Percentiles rank a stretch among this genome's conserved stretches.
These are phyloP conservation scores for Tranzscheliella williamsii DNA, from an alignment of 1,284 basidiomycete species.

Conservation along the genomic window DNA sequence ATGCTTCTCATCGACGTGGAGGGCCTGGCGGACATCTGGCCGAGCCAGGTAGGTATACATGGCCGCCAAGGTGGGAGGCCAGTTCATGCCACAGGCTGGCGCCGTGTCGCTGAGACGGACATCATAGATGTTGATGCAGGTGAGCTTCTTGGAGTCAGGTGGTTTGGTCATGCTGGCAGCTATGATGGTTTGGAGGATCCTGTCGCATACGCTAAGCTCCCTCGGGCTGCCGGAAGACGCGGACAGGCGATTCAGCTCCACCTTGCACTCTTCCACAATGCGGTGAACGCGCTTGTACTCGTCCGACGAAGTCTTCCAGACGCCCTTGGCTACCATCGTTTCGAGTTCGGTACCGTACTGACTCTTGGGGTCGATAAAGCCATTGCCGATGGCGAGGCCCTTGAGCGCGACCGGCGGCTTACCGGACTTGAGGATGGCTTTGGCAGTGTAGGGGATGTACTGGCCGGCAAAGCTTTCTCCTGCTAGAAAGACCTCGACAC, in stretches of 20 bases:
- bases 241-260: slow-evolving; percentile 62
- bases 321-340: slow-evolving; percentile 77
- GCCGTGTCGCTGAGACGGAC: slow-evolving; percentile 79
- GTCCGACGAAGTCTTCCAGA: slow-evolving; percentile 77
- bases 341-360: slow-evolving; percentile 92
- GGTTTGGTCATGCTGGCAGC: slow-evolving; percentile 63
- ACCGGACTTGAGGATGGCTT: slow-evolving; percentile 74
- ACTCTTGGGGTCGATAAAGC: slow-evolving; percentile 86
- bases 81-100: slow-evolving; percentile 97
- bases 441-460: slow-evolving; percentile 66
- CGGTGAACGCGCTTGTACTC: slow-evolving; percentile 52
- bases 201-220: slow-evolving; percentile 70
- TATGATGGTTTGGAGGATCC: slow-evolving; percentile 70
- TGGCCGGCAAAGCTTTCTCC: slow-evolving; percentile 40
- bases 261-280: slow-evolving; percentile 71
- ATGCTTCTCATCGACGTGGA: slow-evolving; percentile 72
- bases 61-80: slow-evolving; percentile 85
- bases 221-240: slow-evolving; percentile 65
- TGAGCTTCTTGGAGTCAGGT: slow-evolving; percentile 57
- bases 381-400: slow-evolving; percentile 91
- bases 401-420: slow-evolving; percentile 68
- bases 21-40: slow-evolving; percentile 75
- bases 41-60: slow-evolving; percentile 81
- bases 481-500: slow-evolving; percentile 68
- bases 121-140: slow-evolving; percentile 95